These are phyloP conservation scores for Aspergillus niger DNA, from an alignment of 2,329 filamentous ascomycete genomes.

Conservation along the genomic window DNA sequence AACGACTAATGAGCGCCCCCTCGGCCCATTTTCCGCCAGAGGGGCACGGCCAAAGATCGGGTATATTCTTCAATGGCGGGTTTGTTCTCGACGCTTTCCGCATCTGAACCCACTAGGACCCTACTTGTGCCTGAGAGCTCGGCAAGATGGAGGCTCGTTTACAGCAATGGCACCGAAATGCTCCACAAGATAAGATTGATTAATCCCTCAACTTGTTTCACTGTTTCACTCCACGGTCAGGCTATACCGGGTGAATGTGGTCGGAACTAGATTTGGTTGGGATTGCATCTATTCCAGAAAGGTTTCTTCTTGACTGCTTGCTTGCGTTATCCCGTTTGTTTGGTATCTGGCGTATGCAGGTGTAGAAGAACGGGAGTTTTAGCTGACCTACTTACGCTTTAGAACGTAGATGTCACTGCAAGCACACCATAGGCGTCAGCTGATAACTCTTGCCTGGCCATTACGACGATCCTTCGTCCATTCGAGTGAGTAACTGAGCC, in stretches of 20 bases:
- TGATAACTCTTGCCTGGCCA: background rate
- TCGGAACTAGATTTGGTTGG: background rate
- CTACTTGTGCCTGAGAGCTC: slow-evolving; percentile 1
- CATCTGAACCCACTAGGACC: slow-evolving; percentile 8
- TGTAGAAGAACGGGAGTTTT: background rate
- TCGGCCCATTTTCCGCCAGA: background rate
- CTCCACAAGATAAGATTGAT: slow-evolving; percentile 31
- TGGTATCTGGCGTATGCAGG: background rate
- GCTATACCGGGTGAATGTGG: slow-evolving; percentile 5
- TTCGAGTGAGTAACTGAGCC: background rate
- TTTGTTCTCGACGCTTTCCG: background rate
- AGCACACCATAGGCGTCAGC: background rate
- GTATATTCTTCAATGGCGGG: background rate
- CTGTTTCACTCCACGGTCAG: background rate
- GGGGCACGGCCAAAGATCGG: background rate
- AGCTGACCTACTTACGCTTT: background rate
- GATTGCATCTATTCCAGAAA: background rate
- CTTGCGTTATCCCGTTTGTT: background rate
- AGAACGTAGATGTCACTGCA: background rate
- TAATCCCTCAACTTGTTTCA: slow-evolving; percentile 10
- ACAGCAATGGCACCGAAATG: slow-evolving; percentile 8
- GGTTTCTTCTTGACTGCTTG: background rate
- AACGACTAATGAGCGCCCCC: background rate
- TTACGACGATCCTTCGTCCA: background rate
- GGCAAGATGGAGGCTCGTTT: slow-evolving; percentile 8